phyloP scores from a whole-genome alignment of 1,284 basidiomycete species.

The Tranzscheliella williamsii region DNA sequence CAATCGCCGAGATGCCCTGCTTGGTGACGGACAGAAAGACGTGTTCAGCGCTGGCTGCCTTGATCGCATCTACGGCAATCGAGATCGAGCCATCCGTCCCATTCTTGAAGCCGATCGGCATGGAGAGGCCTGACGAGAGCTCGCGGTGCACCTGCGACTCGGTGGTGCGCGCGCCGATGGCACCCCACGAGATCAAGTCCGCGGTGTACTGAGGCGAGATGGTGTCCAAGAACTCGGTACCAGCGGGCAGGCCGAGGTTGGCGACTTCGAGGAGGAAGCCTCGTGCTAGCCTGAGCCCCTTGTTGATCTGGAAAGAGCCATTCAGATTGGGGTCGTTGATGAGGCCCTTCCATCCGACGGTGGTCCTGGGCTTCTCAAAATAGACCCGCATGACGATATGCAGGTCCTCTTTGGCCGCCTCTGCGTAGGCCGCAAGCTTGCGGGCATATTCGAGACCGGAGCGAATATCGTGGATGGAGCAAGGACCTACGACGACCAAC shows the following conservation, averaged over 20 bases:
- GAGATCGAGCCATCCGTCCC: slow-evolving; percentile 62
- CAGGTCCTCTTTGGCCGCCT: slow-evolving; percentile 78
- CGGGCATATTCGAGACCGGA: slow-evolving; percentile 55
- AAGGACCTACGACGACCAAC: slow-evolving; percentile 57
- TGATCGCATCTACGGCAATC: slow-evolving; percentile 91
- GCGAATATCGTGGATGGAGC: slow-evolving; percentile 58
- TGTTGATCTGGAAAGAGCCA: slow-evolving; percentile 86
- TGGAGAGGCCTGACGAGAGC: slow-evolving; percentile 79
- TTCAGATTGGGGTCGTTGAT: slow-evolving; percentile 92
- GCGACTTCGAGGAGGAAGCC: slow-evolving; percentile 73
- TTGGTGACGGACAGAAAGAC: slow-evolving; percentile 98
- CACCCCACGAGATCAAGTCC: slow-evolving; percentile 94
- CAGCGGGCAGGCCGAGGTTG: slow-evolving; percentile 62
- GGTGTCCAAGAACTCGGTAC: slow-evolving; percentile 68
- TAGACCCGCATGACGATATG: slow-evolving; percentile 79
- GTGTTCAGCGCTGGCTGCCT: slow-evolving; percentile 85
- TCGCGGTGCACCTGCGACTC: slow-evolving; percentile 94
- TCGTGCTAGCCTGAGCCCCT: slow-evolving; percentile 87
- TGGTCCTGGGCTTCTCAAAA: slow-evolving; percentile 69
- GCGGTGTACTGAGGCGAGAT: slow-evolving; percentile 92
- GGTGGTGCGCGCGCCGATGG: slow-evolving; percentile 76
- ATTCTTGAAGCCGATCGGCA: slow-evolving; percentile 80
- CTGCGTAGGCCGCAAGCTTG: slow-evolving; percentile 78
- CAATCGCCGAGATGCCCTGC: slow-evolving; percentile 68
- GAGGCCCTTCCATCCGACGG: slow-evolving; percentile 96